These are phyloP conservation scores for Phytophthora niederhauseri DNA, from an alignment of 352 stramenopile species.

Conservation along the genomic window DNA sequence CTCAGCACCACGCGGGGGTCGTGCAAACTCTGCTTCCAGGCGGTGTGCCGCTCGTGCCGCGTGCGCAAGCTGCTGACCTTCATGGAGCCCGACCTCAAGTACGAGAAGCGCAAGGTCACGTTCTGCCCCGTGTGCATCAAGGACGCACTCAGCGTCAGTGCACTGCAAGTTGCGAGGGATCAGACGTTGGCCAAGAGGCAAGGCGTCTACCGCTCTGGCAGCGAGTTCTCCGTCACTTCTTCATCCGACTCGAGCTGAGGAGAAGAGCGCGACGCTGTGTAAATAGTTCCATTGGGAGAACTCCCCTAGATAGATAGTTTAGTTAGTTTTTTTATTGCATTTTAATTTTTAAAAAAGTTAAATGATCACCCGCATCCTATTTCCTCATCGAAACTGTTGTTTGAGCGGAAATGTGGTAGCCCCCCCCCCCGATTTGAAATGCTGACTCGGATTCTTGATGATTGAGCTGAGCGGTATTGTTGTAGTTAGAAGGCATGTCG, in stretches of 20 bases:
- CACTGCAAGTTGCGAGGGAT: constrained; percentile 32
- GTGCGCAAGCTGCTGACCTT: constrained; percentile 49
- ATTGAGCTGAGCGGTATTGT: no score
- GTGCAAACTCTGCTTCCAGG: constrained; percentile 50
- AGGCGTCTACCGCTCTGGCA: constrained; percentile 14
- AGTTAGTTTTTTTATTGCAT: constrained; percentile 10
- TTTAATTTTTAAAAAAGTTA: no score
- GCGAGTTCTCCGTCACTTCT: constrained; percentile 34
- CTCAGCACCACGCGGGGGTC: constrained; percentile 39
- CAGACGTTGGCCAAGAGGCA: constrained; percentile 22
- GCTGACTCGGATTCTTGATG: no score
- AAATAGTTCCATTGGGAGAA: constrained; percentile 13
- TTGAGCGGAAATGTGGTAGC: no score
- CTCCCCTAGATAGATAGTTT: neutral
- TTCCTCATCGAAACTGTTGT: constrained; percentile 4
- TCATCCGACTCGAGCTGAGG: constrained; percentile 23
- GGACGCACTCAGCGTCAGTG: constrained; percentile 33
- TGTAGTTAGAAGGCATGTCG: no score
- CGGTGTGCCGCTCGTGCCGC: constrained; percentile 42
- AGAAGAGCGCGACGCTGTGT: neutral
- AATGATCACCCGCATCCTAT: constrained; percentile 18
- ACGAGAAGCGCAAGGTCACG: constrained; percentile 48
- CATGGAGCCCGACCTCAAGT: constrained; percentile 38
- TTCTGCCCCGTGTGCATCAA: constrained; percentile 54
- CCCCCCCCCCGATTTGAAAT: constrained; percentile 8